A percentile compares a stretch with the other conserved stretches of the same genome.
Evolutionary conservation across 2,329 filamentous ascomycete species (phyloP).

Genomic region (Westerdykella sp.): DNA sequence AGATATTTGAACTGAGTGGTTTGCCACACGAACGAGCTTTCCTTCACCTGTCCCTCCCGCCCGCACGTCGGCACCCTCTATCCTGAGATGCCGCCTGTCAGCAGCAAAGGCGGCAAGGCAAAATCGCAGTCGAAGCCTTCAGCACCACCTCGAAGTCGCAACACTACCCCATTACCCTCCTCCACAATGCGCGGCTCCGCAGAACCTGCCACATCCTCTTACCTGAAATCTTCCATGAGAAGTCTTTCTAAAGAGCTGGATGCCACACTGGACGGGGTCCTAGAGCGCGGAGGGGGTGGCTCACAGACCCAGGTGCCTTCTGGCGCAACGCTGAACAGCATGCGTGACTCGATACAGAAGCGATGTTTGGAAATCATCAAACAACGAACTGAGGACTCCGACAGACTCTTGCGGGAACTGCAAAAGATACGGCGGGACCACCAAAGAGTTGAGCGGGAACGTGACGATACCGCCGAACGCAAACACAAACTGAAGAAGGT

Average conservation of each 20-base stretch:
- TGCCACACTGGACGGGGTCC: conserved; percentile 61
- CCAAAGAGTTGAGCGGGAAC: conserved; percentile 48
- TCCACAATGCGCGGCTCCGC: conserved; percentile 44
- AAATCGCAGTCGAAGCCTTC: conserved; percentile 35
- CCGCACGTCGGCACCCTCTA: background rate
- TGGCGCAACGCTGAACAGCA: conserved; percentile 56
- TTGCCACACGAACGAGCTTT: no score
- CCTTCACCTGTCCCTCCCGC: no score
- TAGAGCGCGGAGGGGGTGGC: conserved; percentile 53
- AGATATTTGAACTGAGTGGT: no score
- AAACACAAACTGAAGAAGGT: conserved; percentile 48
- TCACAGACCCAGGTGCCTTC: conserved; percentile 50
- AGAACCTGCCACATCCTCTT: conserved; percentile 46
- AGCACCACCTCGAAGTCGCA: conserved; percentile 55
- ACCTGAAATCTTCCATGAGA: conserved; percentile 55
- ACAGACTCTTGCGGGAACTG: conserved; percentile 66
- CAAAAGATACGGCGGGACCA: conserved; percentile 54
- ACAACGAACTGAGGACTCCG: conserved; percentile 58
- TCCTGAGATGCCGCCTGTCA: conserved; percentile 29
- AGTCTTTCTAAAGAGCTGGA: conserved; percentile 53
- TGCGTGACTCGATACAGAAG: conserved; percentile 62
- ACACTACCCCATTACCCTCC: conserved; percentile 64
- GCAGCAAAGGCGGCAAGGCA: conserved; percentile 48
- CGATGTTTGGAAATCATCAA: conserved; percentile 39
- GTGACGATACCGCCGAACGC: conserved; percentile 47